These are phyloP conservation scores for Lablab purpureus DNA, from an alignment of 306 rosid species.

Conservation along the genomic window DNA sequence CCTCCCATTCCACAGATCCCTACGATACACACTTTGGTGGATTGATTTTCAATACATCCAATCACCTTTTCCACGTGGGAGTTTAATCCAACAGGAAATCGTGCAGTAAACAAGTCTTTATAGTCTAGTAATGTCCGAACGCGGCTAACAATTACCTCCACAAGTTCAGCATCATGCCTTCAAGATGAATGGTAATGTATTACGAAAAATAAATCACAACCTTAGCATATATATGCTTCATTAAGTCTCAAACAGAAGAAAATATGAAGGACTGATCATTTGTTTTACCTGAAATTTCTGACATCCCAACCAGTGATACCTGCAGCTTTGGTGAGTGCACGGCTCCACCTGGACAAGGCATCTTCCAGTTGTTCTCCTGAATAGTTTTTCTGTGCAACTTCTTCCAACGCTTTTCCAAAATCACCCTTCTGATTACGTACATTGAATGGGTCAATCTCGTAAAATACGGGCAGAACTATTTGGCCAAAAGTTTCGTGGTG, in stretches of 20 bases:
- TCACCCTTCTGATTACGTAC: not conserved
- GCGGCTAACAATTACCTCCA: not conserved
- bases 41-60: not conserved
- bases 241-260: too few relatives aligned
- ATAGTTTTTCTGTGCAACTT: too few relatives aligned
- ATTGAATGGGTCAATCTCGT: not conserved
- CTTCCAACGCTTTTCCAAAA: not conserved
- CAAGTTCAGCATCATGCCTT: not conserved
- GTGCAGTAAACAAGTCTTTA: not conserved
- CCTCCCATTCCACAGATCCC: constrained; percentile 50
- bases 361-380: too few relatives aligned
- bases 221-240: too few relatives aligned
- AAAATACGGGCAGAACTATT: not conserved
- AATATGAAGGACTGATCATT: too few relatives aligned
- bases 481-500: not conserved
- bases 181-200: too few relatives aligned
- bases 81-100: constrained; percentile 17
- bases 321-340: not conserved
- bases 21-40: not conserved
- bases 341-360: not conserved
- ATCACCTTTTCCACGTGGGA: not conserved
- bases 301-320: not conserved
- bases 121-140: not conserved
- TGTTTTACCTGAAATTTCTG: not conserved
- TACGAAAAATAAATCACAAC: too few relatives aligned